These are phyloP conservation scores for Hypoxylon sp. DNA, from an alignment of 2,329 filamentous ascomycete genomes.

Conservation along the genomic window DNA sequence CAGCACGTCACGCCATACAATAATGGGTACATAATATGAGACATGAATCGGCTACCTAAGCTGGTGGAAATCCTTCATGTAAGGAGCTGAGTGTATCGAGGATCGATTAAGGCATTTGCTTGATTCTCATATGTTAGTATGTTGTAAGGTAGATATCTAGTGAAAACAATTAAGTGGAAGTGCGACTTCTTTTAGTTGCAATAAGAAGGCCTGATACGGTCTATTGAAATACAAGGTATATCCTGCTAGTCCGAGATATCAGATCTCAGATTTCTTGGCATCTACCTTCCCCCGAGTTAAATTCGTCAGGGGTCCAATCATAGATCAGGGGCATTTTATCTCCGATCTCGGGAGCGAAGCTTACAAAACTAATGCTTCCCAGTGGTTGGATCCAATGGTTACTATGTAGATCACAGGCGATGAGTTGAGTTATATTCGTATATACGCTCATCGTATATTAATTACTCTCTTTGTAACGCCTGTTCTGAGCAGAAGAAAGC, in stretches of 20 bases:
- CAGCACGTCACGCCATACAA: too few species aligned
- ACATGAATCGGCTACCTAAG: too few species aligned
- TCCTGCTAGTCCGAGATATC: background rate
- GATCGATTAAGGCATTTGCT: too few species aligned
- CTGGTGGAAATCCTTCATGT: too few species aligned
- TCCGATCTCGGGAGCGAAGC: slow-evolving; percentile 36
- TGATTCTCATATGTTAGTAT: too few species aligned
- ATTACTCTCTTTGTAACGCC: slow-evolving; percentile 26
- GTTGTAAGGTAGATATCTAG: too few species aligned
- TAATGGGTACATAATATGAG: too few species aligned
- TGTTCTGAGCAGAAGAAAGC: slow-evolving; percentile 20
- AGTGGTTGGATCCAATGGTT: slow-evolving; percentile 10
- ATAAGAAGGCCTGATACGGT: background rate
- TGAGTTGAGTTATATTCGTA: slow-evolving; percentile 24
- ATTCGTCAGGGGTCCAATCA: slow-evolving; percentile 21
- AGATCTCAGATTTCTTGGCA: slow-evolving; percentile 20
- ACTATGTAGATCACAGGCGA: slow-evolving; percentile 14
- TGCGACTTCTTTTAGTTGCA: background rate
- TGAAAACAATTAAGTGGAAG: too few species aligned
- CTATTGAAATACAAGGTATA: background rate
- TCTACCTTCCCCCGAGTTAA: slow-evolving; percentile 15
- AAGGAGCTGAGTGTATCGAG: too few species aligned
- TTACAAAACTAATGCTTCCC: slow-evolving; percentile 25
- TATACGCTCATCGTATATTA: slow-evolving; percentile 23
- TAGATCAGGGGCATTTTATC: slow-evolving; percentile 16